Base-by-base conservation (phyloP, 768 basidiomycete genomes). In the Hericium alpestre region DNA sequence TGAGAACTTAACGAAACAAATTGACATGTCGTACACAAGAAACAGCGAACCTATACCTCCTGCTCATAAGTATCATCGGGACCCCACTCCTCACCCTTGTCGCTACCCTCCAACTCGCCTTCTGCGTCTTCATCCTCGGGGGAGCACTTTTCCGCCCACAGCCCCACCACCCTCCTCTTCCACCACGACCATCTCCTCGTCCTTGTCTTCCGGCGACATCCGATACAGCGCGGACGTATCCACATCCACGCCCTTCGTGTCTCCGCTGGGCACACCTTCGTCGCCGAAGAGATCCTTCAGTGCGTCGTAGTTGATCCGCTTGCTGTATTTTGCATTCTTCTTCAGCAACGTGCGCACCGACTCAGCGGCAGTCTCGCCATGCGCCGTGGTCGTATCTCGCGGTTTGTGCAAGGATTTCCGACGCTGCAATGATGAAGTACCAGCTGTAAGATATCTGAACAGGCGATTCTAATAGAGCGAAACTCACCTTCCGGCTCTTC, bases 291-390 rank as follows among this genome's bases (percentile, higher is more conserved):
- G 77, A 56, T 82, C 80, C 62, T 88, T 86, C 54, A 94, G 80
- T 0, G 90, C 91, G 63, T 90, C 87, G 67, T 95, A 96, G 68
- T 96, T 96, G 72, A 95, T 94, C 53, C 91, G 83, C 66, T 90
- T 90, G 71, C 89, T 92, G 71, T 93, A 93, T 65, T 83, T 87
- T 22, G 84, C 79, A 61, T 87, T 92, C 72, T 91, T 90, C 74
- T 87, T 86, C 64, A 93, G 75, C 38, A 94, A 76, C 58, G 83
- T 84, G 39, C 79, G 79, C 22, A 90, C 87, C 0, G 87, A 83
- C 64, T 91, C 90, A 18, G 86, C 87, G 0, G 87, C 81, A 4
- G 86, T 87, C 15, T 72, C 76, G 6, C 86, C 88, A 51, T 80
- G 77, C 0, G 83, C 81, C 7, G 82, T 88, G 0, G 83, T 77